A percentile compares a stretch with the other conserved stretches of the same genome.
These are phyloP conservation scores for Fomitopsis schrenkii DNA, from an alignment of 1,284 basidiomycete genomes.

Conservation along the genomic window DNA sequence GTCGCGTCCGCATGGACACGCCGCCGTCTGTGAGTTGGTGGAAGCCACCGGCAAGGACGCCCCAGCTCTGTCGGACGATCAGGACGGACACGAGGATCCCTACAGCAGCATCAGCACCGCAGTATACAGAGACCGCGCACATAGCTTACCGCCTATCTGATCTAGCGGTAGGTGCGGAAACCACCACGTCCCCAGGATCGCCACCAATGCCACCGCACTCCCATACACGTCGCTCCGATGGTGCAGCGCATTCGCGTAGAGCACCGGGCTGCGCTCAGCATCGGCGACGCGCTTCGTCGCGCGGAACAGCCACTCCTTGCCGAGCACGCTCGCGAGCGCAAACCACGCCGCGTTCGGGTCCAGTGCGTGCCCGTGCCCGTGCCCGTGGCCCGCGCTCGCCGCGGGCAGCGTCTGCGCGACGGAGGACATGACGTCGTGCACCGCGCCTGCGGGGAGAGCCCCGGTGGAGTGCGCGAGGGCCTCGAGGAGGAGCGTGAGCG, in stretches of 20 bases:
- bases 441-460: constrained; percentile 50
- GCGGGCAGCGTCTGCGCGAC: constrained; percentile 50
- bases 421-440: constrained; percentile 58
- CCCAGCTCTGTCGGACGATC: constrained; percentile 84
- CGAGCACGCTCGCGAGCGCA: constrained; percentile 73
- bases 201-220: constrained; percentile 81
- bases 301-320: constrained; percentile 94
- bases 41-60: constrained; percentile 69
- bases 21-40: constrained; percentile 86
- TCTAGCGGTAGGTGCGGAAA: constrained; percentile 88
- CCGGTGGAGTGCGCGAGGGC: constrained; percentile 59
- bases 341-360: constrained; percentile 98
- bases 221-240: constrained; percentile 95
- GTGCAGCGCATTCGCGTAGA: constrained; percentile 90
- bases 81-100: constrained; percentile 86
- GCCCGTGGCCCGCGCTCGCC: constrained; percentile 34
- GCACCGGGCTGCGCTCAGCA: constrained; percentile 85
- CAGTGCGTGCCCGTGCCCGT: constrained; percentile 62
- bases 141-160: constrained; percentile 79
- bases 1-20: constrained; percentile 56
- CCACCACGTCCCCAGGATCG: constrained; percentile 84
- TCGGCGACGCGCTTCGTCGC: constrained; percentile 86
- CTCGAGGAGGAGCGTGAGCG: constrained; percentile 75
- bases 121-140: constrained; percentile 1
- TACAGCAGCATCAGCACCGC: constrained; percentile 24